Percentiles rank a stretch among this genome's conserved stretches.
phyloP scores from a whole-genome alignment of 495 filamentous ascomycete genomes.

The Podospora sp. region DNA sequence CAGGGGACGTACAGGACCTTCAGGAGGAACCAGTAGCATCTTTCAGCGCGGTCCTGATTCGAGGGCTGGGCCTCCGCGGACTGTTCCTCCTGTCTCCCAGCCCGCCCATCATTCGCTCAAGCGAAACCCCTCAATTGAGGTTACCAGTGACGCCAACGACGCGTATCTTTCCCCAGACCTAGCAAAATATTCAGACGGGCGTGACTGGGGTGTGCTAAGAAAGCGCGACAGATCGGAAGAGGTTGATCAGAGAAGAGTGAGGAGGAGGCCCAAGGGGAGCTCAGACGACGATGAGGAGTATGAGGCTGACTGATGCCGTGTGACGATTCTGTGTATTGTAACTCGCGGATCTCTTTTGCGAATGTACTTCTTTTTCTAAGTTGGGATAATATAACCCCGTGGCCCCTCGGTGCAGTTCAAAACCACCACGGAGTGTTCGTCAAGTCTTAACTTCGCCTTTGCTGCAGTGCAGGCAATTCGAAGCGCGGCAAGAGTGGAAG shows the following conservation, averaged over 20 bases:
- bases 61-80: background rate
- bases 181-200: background rate
- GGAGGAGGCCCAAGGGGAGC: conserved; percentile 4
- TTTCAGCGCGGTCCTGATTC: background rate
- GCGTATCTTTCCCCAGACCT: conserved; percentile 7
- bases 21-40: background rate
- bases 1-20: background rate
- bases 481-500: conserved; percentile 62
- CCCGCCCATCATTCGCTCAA: background rate
- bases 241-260: conserved; percentile 4
- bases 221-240: conserved; percentile 2
- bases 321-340: background rate
- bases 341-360: too few relatives aligned
- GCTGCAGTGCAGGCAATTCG: conserved; percentile 40
- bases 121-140: background rate
- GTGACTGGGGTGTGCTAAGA: conserved; percentile 2
- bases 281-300: conserved; percentile 5
- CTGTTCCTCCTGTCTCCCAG: background rate
- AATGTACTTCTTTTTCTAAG: background rate
- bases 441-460: conserved; percentile 37
- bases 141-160: background rate
- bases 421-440: conserved; percentile 55
- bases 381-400: conserved; percentile 28
- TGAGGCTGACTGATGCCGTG: background rate
- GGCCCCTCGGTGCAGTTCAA: conserved; percentile 39